Percentiles rank a stretch among this genome's conserved stretches.
phyloP scores from a whole-genome alignment of 2,329 filamentous ascomycete species.

The Claviceps monticola region DNA sequence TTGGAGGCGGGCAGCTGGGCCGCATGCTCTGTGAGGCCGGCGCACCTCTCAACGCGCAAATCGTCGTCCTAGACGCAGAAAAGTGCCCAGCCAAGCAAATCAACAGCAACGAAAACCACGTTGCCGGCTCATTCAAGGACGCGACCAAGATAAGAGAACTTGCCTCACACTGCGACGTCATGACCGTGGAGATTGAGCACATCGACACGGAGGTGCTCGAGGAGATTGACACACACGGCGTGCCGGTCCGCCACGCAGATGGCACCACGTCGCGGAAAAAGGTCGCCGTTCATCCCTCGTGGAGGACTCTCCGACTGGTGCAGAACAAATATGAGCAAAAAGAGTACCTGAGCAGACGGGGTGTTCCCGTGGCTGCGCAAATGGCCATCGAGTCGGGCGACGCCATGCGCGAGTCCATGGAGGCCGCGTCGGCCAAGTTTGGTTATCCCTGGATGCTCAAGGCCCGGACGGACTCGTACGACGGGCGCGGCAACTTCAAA shows the following conservation, averaged over 20 bases:
- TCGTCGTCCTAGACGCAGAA: conserved; percentile 66
- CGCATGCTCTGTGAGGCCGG: conserved; percentile 92
- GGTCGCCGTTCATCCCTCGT: conserved; percentile 63
- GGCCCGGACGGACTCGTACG: conserved; percentile 78
- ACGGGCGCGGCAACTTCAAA: conserved; percentile 61
- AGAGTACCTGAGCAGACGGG: conserved; percentile 54
- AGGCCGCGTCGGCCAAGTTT: conserved; percentile 46
- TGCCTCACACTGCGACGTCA: conserved; percentile 61
- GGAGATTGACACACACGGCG: conserved; percentile 56
- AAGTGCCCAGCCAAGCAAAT: conserved; percentile 76
- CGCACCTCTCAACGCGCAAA: conserved; percentile 55
- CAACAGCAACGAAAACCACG: conserved; percentile 58
- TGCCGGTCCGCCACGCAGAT: conserved; percentile 28
- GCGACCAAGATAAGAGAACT: conserved; percentile 63
- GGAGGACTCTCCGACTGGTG: conserved; percentile 74
- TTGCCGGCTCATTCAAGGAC: conserved; percentile 82
- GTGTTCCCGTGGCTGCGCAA: conserved; percentile 61
- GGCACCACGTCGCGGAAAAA: conserved; percentile 21
- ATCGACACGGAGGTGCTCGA: conserved; percentile 82
- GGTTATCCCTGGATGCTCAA: conserved; percentile 90
- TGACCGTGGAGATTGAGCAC: conserved; percentile 93
- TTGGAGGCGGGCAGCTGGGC: conserved; percentile 62
- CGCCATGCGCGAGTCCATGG: conserved; percentile 46
- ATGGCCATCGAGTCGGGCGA: conserved; percentile 43
- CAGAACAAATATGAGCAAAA: conserved; percentile 94